Conservation (phyloP, 2,329 filamentous ascomycete genomes). For the Magnaporthiopsis rhizophila region DNA sequence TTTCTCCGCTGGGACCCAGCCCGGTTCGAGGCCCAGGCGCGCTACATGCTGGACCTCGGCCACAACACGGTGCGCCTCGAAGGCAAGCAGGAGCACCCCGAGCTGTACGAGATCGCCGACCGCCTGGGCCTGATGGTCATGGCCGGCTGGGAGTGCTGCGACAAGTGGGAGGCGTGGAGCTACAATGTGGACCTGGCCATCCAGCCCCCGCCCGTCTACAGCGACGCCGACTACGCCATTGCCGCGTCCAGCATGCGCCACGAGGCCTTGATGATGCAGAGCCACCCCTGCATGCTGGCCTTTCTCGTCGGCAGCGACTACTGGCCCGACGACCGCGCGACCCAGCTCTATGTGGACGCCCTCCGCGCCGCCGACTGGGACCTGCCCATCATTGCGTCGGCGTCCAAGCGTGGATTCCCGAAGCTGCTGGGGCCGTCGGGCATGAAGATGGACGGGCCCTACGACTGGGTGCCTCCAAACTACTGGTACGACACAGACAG, state of each 20-base stretch:
- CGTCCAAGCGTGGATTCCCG: slow-evolving; percentile 46
- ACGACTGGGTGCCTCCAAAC: slow-evolving; percentile 58
- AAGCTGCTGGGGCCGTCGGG: slow-evolving; percentile 44
- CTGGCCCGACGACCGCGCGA: slow-evolving; percentile 52
- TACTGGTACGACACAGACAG: slow-evolving; percentile 49
- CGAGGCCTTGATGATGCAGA: slow-evolving; percentile 51
- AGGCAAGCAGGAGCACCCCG: slow-evolving; percentile 56
- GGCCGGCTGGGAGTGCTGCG: slow-evolving; percentile 58
- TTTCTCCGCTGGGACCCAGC: slow-evolving; percentile 48
- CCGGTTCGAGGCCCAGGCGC: slow-evolving; percentile 39
- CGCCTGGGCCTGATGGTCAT: slow-evolving; percentile 53
- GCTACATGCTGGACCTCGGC: slow-evolving; percentile 51
- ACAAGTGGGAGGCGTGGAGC: slow-evolving; percentile 59
- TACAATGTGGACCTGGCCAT: slow-evolving; percentile 46
- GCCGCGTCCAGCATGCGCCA: slow-evolving; percentile 49
- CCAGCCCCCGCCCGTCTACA: slow-evolving; percentile 34
- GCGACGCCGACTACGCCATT: slow-evolving; percentile 43
- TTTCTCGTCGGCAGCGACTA: slow-evolving; percentile 56
- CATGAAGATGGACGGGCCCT: slow-evolving; percentile 60
- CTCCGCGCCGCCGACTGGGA: slow-evolving; percentile 46
- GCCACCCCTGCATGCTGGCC: slow-evolving; percentile 48
- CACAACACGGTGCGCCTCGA: slow-evolving; percentile 57
- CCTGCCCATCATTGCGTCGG: slow-evolving; percentile 48
- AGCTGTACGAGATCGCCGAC: slow-evolving; percentile 52
- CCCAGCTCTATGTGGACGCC: slow-evolving; percentile 42